Evolutionary conservation across 2,329 filamentous ascomycete species (phyloP).

Genomic region (Colletotrichum sp.): DNA sequence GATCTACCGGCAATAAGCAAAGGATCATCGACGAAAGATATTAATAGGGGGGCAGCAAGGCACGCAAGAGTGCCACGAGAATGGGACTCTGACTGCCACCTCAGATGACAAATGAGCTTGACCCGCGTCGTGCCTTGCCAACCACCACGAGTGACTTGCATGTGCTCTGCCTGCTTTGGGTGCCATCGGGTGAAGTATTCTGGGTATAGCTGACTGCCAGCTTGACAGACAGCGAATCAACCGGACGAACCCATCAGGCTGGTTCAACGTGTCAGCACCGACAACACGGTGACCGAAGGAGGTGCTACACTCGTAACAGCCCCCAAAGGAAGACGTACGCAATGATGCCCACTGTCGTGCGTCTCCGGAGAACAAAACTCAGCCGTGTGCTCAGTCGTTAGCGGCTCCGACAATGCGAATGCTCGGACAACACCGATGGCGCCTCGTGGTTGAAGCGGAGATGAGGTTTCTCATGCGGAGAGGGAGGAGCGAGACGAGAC

Average conservation of each 20-base stretch:
- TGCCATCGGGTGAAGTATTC: not conserved
- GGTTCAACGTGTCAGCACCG: not conserved
- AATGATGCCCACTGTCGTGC: not conserved
- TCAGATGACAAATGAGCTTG: not conserved
- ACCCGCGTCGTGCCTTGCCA: not conserved
- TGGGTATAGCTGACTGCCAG: not conserved
- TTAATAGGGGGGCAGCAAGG: not conserved
- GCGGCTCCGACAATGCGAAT: not conserved
- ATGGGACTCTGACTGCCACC: not conserved
- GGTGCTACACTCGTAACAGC: not conserved
- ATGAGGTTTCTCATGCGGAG: not conserved
- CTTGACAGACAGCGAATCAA: not conserved
- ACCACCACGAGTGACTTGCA: not conserved
- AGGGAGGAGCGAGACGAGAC: constrained; percentile 1
- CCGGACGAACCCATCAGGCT: not conserved
- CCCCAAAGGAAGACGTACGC: not conserved
- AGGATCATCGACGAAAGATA: not conserved
- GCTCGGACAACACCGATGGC: not conserved
- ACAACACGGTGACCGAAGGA: not conserved
- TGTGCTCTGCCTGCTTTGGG: not conserved
- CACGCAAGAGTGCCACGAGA: not conserved
- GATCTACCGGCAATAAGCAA: not conserved
- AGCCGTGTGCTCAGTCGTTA: not conserved
- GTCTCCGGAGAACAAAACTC: not conserved
- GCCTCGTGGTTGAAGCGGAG: not conserved